phyloP scores from a whole-genome alignment of 2,329 filamentous ascomycete species.

The Aspergillus texensis region DNA sequence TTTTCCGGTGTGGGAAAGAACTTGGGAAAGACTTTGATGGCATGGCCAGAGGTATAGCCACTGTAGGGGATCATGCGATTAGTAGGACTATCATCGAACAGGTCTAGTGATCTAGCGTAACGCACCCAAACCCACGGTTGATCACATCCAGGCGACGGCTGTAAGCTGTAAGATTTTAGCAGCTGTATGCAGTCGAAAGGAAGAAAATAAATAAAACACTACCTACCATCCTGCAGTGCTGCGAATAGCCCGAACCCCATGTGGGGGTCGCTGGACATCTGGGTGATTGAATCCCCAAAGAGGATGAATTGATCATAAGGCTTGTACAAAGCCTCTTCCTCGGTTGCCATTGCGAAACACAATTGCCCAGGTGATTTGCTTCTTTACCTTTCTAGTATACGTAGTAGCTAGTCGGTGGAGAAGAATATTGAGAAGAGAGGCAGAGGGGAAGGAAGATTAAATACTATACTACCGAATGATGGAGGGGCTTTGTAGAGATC shows the following conservation, averaged over 20 bases:
- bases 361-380: neutral
- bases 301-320: conserved; percentile 76
- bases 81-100: conserved; percentile 15
- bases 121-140: conserved; percentile 76
- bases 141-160: conserved; percentile 79
- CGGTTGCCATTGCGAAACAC: conserved; percentile 14
- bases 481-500: neutral
- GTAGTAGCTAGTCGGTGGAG: no score
- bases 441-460: neutral
- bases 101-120: neutral
- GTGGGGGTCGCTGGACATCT: conserved; percentile 63
- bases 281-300: conserved; percentile 87
- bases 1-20: conserved; percentile 70
- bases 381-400: neutral
- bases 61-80: conserved; percentile 35
- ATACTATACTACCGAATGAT: neutral
- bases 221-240: conserved; percentile 68
- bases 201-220: neutral
- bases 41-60: conserved; percentile 81
- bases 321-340: conserved; percentile 21
- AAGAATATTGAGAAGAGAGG: neutral
- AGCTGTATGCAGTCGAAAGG: conserved; percentile 7
- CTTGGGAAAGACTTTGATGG: conserved; percentile 67
- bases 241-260: conserved; percentile 75
- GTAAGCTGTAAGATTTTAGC: conserved; percentile 58